Percentiles rank a stretch among this genome's conserved stretches.
These are phyloP conservation scores for Strigomonas oncopelti DNA, from an alignment of 208 protist species.

Conservation along the genomic window DNA sequence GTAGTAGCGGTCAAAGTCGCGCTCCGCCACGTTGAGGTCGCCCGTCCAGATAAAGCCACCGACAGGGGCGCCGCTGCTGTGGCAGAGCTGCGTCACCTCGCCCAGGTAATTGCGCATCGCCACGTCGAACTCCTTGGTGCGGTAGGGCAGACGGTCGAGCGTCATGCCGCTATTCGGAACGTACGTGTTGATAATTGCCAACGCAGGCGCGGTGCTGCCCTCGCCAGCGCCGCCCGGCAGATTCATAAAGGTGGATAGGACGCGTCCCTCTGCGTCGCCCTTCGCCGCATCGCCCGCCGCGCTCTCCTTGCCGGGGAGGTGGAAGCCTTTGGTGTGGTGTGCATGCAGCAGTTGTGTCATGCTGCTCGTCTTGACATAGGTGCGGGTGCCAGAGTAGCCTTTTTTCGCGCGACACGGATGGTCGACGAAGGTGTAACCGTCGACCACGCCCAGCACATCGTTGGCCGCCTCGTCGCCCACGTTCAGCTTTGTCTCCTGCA, in stretches of 20 bases:
- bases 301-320: slow-evolving; percentile 10
- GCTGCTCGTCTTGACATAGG: slow-evolving; percentile 48
- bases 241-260: slow-evolving; percentile 80
- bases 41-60: slow-evolving; percentile 88
- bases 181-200: slow-evolving; percentile 90
- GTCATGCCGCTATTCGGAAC: slow-evolving; percentile 91
- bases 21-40: slow-evolving; percentile 93
- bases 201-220: slow-evolving; percentile 12
- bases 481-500: slow-evolving; percentile 94
- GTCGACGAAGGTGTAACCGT: slow-evolving; percentile 74
- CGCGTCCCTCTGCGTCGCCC: slow-evolving; percentile 82
- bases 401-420: slow-evolving; percentile 73
- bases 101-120: slow-evolving; percentile 58
- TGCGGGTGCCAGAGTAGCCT: slow-evolving; percentile 87
- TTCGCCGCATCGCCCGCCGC: slow-evolving; percentile 16
- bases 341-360: slow-evolving; percentile 20
- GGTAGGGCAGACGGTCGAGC: slow-evolving; percentile 84
- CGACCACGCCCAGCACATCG: slow-evolving; percentile 48
- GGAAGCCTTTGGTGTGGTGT: slow-evolving; percentile 30
- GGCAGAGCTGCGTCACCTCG: slow-evolving; percentile 29
- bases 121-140: slow-evolving; percentile 75
- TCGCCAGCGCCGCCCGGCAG: slow-evolving; percentile 1
- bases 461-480: slow-evolving; percentile 46
- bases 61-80: slow-evolving; percentile 10
- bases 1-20: slow-evolving; percentile 90